phyloP scores from a whole-genome alignment of 148 eudicot genomes.

The Persicaria tinctoria region DNA sequence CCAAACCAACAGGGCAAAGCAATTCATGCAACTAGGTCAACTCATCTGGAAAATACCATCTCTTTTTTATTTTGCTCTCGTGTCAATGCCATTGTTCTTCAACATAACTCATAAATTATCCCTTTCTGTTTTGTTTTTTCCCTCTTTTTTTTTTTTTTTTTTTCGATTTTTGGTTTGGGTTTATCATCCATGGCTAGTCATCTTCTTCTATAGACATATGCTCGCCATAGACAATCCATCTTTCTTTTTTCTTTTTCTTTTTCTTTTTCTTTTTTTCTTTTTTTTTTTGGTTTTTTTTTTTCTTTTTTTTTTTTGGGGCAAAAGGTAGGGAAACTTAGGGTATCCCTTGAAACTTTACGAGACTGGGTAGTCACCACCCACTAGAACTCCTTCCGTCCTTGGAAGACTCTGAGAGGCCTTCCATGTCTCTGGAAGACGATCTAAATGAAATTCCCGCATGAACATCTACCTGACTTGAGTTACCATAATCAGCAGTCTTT shows the following conservation, averaged over 20 bases:
- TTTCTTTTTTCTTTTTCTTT: neutral
- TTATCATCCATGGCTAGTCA: neutral
- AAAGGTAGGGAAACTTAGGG: neutral
- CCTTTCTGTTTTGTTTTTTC: neutral
- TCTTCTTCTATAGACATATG: conserved; percentile 5
- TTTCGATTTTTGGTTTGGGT: neutral
- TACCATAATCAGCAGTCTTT: conserved; percentile 11
- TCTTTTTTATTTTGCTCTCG: neutral
- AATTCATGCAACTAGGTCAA: neutral
- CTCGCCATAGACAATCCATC: neutral
- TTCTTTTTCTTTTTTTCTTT: neutral
- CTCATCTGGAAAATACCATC: neutral
- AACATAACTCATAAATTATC: neutral
- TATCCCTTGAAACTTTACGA: neutral
- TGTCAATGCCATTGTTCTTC: neutral
- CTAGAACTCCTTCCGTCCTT: conserved; percentile 18
- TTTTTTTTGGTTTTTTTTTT: neutral
- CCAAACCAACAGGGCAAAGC: neutral
- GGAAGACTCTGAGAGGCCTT: conserved; percentile 15
- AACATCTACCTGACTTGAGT: conserved; percentile 13
- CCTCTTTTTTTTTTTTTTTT: neutral
- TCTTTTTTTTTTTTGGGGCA: neutral
- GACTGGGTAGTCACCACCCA: conserved; percentile 21
- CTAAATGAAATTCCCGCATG: conserved; percentile 17
- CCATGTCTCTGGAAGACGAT: conserved; percentile 34